phyloP scores from a whole-genome alignment of 257 asterid species.

The Eucommia ulmoides region DNA sequence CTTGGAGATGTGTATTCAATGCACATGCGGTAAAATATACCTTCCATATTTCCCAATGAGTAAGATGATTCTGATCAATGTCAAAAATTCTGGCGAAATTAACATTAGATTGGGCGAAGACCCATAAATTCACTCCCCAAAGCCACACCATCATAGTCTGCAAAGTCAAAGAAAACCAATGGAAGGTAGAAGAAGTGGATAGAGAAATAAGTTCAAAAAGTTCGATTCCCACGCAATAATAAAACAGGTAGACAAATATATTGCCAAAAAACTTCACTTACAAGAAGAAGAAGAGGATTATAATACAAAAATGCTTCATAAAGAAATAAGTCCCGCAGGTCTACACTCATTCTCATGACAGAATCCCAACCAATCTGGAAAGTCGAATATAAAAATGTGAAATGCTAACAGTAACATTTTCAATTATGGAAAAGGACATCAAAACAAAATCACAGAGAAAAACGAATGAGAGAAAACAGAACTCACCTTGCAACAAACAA shows the following conservation, averaged over 20 bases:
- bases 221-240: no score
- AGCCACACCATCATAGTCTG: slow-evolving; percentile 98
- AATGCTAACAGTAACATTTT: no score
- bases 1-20: no score
- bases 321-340: slow-evolving; percentile 77
- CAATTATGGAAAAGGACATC: slow-evolving; percentile 12
- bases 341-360: slow-evolving; percentile 96
- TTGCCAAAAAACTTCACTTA: slow-evolving; percentile 31
- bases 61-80: slow-evolving; percentile 86
- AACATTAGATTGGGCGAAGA: slow-evolving; percentile 63
- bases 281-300: slow-evolving; percentile 96
- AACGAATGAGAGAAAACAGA: slow-evolving; percentile 6
- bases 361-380: slow-evolving; percentile 97
- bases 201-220: no score
- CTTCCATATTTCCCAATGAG: slow-evolving; percentile 95
- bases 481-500: slow-evolving; percentile 87
- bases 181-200: no score
- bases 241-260: neutral
- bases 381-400: no score
- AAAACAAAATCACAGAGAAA: slow-evolving; percentile 7
- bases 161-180: slow-evolving; percentile 11
- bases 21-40: slow-evolving; percentile 17
- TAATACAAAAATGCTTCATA: slow-evolving; percentile 98
- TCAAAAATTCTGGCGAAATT: slow-evolving; percentile 84
- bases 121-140: slow-evolving; percentile 95